These are phyloP conservation scores for Podospora bellae-mahoneyi DNA, from an alignment of 495 filamentous ascomycete species.

Conservation along the genomic window DNA sequence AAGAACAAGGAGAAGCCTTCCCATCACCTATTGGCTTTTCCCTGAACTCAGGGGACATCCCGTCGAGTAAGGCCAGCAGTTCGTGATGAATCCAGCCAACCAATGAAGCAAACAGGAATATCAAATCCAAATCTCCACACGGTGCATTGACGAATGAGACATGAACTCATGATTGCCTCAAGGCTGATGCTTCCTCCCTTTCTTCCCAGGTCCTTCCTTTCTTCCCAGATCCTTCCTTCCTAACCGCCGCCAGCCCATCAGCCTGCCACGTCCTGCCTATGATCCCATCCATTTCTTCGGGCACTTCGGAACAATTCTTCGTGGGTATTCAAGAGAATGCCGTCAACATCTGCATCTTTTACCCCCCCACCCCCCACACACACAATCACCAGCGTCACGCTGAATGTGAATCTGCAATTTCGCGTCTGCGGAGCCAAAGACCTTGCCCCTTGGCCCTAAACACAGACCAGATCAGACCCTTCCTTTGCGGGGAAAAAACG, in stretches of 20 bases:
- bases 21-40: neutral
- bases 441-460: neutral
- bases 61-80: neutral
- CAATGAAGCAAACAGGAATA: neutral
- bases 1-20: too few species aligned
- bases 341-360: neutral
- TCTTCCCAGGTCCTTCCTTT: neutral
- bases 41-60: neutral
- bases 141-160: neutral
- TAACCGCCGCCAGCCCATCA: neutral
- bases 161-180: neutral
- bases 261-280: neutral
- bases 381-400: neutral
- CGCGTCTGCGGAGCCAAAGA: neutral
- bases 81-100: neutral
- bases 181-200: neutral
- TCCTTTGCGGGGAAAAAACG: conserved; percentile 10
- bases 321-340: neutral
- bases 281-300: too few species aligned
- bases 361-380: neutral
- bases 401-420: conserved; percentile 10
- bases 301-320: neutral
- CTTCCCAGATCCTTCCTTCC: neutral
- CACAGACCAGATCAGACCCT: neutral
- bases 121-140: neutral